phyloP scores from a whole-genome alignment of 2,329 filamentous ascomycete genomes.

The Uncinocarpus reesii region DNA sequence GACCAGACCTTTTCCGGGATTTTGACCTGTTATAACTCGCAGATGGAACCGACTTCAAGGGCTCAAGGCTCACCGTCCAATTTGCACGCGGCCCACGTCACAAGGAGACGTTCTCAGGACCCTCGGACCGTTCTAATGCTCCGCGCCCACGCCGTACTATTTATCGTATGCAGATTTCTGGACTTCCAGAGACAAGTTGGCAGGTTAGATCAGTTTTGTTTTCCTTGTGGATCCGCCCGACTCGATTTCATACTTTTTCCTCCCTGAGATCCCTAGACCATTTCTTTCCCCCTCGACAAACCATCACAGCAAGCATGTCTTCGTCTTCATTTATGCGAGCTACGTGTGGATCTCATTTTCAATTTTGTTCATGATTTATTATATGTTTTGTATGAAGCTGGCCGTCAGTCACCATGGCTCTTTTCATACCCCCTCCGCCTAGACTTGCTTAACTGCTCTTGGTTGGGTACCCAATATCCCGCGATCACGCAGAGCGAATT shows the following conservation, averaged over 20 bases:
- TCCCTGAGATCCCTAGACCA: conserved; percentile 1
- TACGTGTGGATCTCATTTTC: not conserved
- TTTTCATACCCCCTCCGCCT: not conserved
- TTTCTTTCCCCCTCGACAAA: not conserved
- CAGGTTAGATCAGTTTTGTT: conserved; percentile 65
- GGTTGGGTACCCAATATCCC: not conserved
- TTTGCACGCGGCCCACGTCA: conserved; percentile 82
- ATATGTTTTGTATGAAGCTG: not conserved
- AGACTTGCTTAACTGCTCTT: not conserved
- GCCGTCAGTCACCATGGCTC: not conserved
- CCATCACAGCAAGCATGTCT: not conserved
- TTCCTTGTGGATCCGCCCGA: conserved; percentile 23
- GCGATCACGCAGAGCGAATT: not conserved
- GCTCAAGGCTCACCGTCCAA: conserved; percentile 92
- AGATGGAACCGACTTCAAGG: conserved; percentile 98
- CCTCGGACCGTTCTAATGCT: conserved; percentile 51
- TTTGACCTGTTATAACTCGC: conserved; percentile 24
- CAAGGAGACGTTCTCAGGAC: conserved; percentile 54
- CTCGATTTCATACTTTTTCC: conserved; percentile 9
- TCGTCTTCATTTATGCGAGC: not conserved
- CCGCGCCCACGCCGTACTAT: conserved; percentile 85
- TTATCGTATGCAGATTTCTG: conserved; percentile 94
- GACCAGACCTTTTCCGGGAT: conserved; percentile 34
- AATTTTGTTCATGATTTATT: conserved; percentile 1
- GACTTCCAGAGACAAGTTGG: conserved; percentile 99